Evolutionary conservation across 2,329 filamentous ascomycete species (phyloP), one percentile per base, ranked within the genome.

Genomic region (Diaporthe batatas): DNA sequence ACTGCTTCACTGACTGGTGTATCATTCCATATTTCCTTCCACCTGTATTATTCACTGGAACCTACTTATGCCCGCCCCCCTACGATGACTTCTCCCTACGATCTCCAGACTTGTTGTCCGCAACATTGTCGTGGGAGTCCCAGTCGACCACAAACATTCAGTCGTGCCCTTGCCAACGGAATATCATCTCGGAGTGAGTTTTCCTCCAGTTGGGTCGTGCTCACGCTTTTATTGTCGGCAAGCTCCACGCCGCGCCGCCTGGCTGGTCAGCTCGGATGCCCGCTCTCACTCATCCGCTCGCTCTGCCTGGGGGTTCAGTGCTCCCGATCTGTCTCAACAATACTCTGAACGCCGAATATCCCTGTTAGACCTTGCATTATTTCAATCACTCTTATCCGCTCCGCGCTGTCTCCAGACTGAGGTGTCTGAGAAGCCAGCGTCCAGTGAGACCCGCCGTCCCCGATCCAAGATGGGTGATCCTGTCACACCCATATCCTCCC

Each of bases 121-220:
- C 70, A 73, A 68, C 67, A 74, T 67, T 68, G 65, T 73, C 72
- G 70, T 67, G 44, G 53, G 42, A 55, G 42, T 42, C 70, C 44
- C 70, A 42, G 47, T 55, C 73, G 47, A 62, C 57, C 51, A 62
- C 53, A 58, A 7, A 23, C 55, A 62, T 70, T 44, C 53, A 51
- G 42, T 44, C 25, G 54, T 29, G 18, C 70, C 23, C 32, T 14
- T 55, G 65, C 51, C 44, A 58, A 34, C 59, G 51, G 59, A 70
- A 72, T 12, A 12, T 14, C 36, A 12, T 29, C 62, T 49, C 6
- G 57, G 29, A 65, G 44, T 36, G 58, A 55, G 49, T 34, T 23
- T 16, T 18, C 29, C 14, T 54, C 18, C 58, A 68, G 58, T 32
- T 62, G 70, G 18, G 8, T 8, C 70, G 36, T 47, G n/a, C 34